Conservation (phyloP, 2,329 filamentous ascomycete genomes). For the Calycina herbarum region DNA sequence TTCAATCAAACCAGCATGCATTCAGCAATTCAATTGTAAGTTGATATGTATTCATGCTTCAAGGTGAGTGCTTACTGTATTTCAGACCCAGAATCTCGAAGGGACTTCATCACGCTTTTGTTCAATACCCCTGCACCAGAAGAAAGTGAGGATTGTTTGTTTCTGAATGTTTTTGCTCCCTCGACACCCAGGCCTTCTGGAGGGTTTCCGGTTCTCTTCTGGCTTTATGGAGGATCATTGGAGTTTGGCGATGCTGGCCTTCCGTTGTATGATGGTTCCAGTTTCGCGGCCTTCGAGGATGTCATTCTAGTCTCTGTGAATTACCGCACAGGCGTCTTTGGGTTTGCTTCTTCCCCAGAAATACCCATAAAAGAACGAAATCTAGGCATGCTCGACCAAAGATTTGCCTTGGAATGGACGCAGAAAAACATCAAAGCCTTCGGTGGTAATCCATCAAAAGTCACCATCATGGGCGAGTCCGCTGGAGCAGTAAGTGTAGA, state of each 20-base stretch:
- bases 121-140: slow-evolving; percentile 15
- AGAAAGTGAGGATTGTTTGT: slow-evolving; percentile 40
- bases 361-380: slow-evolving; percentile 47
- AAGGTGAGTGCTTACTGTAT: not conserved
- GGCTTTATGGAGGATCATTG: slow-evolving; percentile 42
- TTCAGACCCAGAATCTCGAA: not conserved
- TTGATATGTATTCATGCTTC: not conserved
- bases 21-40: slow-evolving; percentile 20
- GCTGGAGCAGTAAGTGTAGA: slow-evolving; percentile 22
- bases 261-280: slow-evolving; percentile 21
- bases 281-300: slow-evolving; percentile 21
- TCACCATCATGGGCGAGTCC: slow-evolving; percentile 34
- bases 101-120: not conserved
- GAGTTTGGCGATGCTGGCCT: slow-evolving; percentile 18
- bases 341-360: slow-evolving; percentile 49
- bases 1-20: slow-evolving; percentile 13
- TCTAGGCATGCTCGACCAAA: slow-evolving; percentile 40
- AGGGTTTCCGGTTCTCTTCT: slow-evolving; percentile 41
- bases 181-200: slow-evolving; percentile 7
- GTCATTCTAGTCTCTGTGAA: slow-evolving; percentile 26
- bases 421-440: slow-evolving; percentile 56
- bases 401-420: slow-evolving; percentile 58
- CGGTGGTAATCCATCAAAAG: slow-evolving; percentile 51
- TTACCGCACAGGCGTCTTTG: slow-evolving; percentile 39
- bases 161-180: slow-evolving; percentile 39